Evolutionary conservation across 2,329 filamentous ascomycete species (phyloP).

Genomic region (Reticulascus tulasneorum): DNA sequence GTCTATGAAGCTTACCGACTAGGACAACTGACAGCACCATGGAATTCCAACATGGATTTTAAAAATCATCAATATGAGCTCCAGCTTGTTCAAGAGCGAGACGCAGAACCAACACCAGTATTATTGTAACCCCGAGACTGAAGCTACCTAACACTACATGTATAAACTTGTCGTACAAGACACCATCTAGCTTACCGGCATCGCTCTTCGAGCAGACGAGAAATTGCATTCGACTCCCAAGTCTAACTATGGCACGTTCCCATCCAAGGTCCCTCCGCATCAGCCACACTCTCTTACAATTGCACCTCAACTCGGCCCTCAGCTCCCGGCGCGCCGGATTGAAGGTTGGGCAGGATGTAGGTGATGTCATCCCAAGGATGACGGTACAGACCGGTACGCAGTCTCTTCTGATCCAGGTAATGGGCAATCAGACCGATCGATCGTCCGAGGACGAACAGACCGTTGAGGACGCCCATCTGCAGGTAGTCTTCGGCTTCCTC

Average conservation of each 20-base stretch:
- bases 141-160: conserved; percentile 31
- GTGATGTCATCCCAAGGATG: conserved; percentile 99
- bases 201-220: too few relatives aligned
- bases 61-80: too few relatives aligned
- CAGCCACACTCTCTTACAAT: conserved; percentile 46
- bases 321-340: conserved; percentile 65
- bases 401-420: conserved; percentile 99
- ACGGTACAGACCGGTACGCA: conserved; percentile 96
- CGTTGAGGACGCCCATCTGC: conserved; percentile 98
- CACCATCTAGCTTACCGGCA: conserved; percentile 16
- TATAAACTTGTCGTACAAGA: conserved; percentile 33
- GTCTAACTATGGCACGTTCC: too few relatives aligned
- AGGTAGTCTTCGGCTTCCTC: conserved; percentile 99
- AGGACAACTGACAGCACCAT: too few relatives aligned
- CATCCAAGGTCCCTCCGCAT: too few relatives aligned
- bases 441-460: conserved; percentile 95
- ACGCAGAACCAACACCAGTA: conserved; percentile 9
- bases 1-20: too few relatives aligned
- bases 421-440: conserved; percentile 99
- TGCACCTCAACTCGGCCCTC: conserved; percentile 90
- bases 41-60: too few relatives aligned
- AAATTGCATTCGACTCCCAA: too few relatives aligned
- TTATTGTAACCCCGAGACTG: conserved; percentile 18
- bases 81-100: too few relatives aligned
- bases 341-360: conserved; percentile 81